phyloP scores from a whole-genome alignment of 805 yeast genomes.

The Teunomyces aglyptinius region DNA sequence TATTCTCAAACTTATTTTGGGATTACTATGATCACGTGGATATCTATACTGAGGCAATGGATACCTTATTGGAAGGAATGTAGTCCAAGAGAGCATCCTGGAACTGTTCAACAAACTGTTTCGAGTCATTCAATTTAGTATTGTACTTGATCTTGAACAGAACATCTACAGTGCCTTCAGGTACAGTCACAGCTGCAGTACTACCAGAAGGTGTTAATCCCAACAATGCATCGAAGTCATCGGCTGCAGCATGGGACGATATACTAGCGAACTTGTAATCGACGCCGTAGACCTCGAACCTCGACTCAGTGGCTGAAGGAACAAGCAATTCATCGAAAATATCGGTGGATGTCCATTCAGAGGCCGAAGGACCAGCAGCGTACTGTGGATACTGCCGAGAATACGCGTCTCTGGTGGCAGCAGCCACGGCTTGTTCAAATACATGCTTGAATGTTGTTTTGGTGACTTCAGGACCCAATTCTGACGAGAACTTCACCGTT shows the following conservation, averaged over 20 bases:
- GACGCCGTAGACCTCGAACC: constrained; percentile 34
- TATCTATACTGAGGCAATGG: constrained; percentile 9
- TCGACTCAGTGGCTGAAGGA: constrained; percentile 32
- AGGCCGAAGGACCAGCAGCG: constrained; percentile 28
- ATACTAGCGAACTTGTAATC: constrained; percentile 22
- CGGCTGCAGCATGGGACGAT: constrained; percentile 5
- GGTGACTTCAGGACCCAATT: constrained; percentile 25
- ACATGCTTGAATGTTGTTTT: constrained; percentile 27
- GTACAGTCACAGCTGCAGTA: constrained; percentile 8
- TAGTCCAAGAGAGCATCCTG: constrained; percentile 32
- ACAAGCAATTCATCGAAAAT: constrained; percentile 39
- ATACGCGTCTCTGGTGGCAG: constrained; percentile 29
- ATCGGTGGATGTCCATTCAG: constrained; percentile 18
- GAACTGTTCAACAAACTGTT: constrained; percentile 34
- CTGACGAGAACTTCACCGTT: constrained; percentile 23
- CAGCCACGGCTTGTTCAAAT: constrained; percentile 28
- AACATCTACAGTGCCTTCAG: constrained; percentile 22
- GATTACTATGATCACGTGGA: too few species aligned
- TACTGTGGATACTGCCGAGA: constrained; percentile 36
- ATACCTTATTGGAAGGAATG: constrained; percentile 25
- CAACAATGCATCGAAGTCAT: constrained; percentile 34
- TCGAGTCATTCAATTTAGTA: constrained; percentile 33
- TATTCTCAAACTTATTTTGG: too few species aligned
- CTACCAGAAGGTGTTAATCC: constrained; percentile 17
- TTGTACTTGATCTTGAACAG: constrained; percentile 34